Base-by-base conservation (phyloP, 805 yeast genomes). In the Cyberlindnera xylosilytica region DNA sequence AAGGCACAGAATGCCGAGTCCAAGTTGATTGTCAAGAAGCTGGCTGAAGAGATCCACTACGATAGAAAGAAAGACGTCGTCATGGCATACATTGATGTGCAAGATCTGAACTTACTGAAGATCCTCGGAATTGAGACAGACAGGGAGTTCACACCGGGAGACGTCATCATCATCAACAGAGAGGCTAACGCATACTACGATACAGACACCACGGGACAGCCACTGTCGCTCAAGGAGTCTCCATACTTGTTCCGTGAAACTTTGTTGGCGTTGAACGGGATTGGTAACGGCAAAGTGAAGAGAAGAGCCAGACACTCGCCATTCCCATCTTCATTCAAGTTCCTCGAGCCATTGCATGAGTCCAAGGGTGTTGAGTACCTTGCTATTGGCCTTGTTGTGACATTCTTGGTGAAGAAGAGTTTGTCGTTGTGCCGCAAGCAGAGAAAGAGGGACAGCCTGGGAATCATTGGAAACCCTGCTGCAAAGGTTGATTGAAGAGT, bases 61-160 rank as follows among this genome's bases (percentile, higher is more conserved):
- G 71, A 70, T 47, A 59, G 71, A 59, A 60, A 66, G 43, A 61
- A 66, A 51, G 64, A 70, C 39, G 66, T 72, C 29, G 47, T 75
- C 34, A 58, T 76, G 42, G 68, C 78, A 0, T 81, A 69, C 50
- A 49, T 81, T 11, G 87, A 84, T 53, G 49, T 78, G 12, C n/a
- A 41, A 32, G 16, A 36, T 16, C 12, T 40, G 19, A 41, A 36
- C 2, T 4, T 47, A 11, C 18, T 44, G 32, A 17, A 52, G 3
- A 33, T 47, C 2, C 30, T 48, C 10, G 61, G 60, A 2, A 43
- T 55, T 15, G 46, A 51, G 10, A 36, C 46, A 30, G 49, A 61
- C 2, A 51, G 56, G n/a, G 41, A 53, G 0, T 71, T 65, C 47
- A 46, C 59, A 9, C 56, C 63, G 2, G 91, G 90, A 6, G 87